Base-by-base conservation (phyloP, 129 eudicot species). In the Arctium lappa region DNA sequence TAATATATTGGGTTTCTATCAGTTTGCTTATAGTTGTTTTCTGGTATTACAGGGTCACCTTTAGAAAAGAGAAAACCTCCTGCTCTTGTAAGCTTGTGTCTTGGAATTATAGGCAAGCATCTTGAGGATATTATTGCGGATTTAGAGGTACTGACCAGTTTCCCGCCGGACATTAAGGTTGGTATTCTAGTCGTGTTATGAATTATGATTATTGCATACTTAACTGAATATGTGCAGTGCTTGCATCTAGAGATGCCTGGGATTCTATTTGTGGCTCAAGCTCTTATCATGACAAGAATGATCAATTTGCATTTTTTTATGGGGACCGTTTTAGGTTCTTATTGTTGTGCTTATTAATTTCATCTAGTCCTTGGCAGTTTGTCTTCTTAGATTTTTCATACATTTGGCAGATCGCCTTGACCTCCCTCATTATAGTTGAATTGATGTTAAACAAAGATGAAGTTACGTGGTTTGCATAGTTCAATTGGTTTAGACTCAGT, bases 131-230 rank as follows among this genome's bases (percentile, higher is more conserved):
- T 95, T 74, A 82, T 90, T 18, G 88, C 87, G 63, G 97, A 93
- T 74, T 88, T 93, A 86, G 92, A 89, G 71, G 86, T 90, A 71
- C 74, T 90, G 42, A 22, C 82, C 70, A 77, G 71, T 34, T 93
- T 95, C 68, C 98, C 99, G 0, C 69, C 98, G 0, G 88, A 93
- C 72, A 84, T 95, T 75, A 95, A 93, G 94, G 98, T 92, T 33
- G 32, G 42, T 32, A 33, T 80, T 48, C 38, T 76, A 27, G 16
- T 73, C 15, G 60, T 76, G 5, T 44, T 44, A 8, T 69, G 44
- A 68, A 8, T 44, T 62, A 5, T 69, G 46, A 74, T 36, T 31
- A 40, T 37, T 48, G 37, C 32, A 73, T 18, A 60, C 37, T 56
- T 69, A 68, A 60, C 29, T 16, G 8, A 13, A 32, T 32, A 4